phyloP scores from a whole-genome alignment of 257 asterid genomes.

The Dorcoceras hygrometricum region DNA sequence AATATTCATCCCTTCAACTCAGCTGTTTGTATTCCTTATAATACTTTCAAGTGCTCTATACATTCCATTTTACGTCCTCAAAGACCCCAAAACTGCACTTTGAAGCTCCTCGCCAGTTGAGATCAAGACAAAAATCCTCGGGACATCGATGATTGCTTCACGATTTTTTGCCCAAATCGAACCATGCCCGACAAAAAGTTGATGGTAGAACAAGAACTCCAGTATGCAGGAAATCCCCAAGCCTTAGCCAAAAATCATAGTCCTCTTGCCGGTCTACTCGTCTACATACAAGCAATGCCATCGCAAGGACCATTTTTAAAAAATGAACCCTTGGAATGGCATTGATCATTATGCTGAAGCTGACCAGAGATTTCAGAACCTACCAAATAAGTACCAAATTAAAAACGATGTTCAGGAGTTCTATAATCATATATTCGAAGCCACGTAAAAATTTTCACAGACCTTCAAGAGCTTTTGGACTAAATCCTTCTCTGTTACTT shows the following conservation, averaged over 20 bases:
- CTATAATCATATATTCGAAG: neutral
- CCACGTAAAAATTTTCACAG: neutral
- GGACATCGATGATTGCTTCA: neutral
- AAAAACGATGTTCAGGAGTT: neutral
- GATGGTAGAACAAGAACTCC: neutral
- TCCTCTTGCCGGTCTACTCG: neutral
- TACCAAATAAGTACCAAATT: neutral
- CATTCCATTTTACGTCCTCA: neutral
- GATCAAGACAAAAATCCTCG: neutral
- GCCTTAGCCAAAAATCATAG: neutral
- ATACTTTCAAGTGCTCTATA: neutral
- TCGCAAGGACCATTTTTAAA: neutral
- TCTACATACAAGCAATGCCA: neutral
- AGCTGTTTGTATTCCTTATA: neutral
- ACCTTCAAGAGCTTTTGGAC: neutral
- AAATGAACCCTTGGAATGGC: neutral
- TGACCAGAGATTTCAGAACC: neutral
- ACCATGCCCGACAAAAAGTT: neutral
- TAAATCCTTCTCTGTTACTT: neutral
- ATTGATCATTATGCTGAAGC: neutral
- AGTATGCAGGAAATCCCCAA: too few species aligned
- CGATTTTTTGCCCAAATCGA: too few species aligned
- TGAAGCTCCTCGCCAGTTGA: neutral
- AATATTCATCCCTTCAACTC: neutral
- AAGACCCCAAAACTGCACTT: neutral